Evolutionary conservation across 208 protist species (phyloP).

Genomic region (Trypanosomatidae sp.): DNA sequence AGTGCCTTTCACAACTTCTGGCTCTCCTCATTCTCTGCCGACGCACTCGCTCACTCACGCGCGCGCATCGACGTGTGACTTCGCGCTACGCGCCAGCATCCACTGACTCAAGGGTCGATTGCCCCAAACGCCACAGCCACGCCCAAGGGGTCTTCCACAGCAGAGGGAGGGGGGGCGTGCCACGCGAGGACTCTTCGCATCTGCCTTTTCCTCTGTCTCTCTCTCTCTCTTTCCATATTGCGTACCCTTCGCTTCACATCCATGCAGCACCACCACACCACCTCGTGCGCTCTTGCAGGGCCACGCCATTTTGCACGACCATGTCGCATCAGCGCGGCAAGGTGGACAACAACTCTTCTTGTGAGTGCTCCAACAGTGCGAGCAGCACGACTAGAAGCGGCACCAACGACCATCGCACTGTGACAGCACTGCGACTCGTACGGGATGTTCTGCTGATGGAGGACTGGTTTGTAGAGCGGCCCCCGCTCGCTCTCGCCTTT

Average conservation of each 20-base stretch:
- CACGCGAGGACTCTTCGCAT: neutral
- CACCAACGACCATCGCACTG: neutral
- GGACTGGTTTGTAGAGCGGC: conserved; percentile 23
- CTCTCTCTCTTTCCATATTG: neutral
- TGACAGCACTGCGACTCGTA: conserved; percentile 1
- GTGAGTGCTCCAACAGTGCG: neutral
- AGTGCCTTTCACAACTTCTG: neutral
- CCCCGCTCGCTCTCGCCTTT: conserved; percentile 26
- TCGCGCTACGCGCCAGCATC: neutral
- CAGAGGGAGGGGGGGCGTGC: neutral
- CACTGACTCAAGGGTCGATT: neutral
- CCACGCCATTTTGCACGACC: neutral
- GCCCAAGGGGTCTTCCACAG: neutral
- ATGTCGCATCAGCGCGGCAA: neutral
- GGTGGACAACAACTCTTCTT: neutral
- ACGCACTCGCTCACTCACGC: neutral
- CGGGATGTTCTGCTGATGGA: conserved; percentile 13
- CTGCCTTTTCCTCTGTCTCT: neutral
- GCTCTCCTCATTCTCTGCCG: neutral
- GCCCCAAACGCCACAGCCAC: neutral
- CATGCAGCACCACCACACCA: neutral
- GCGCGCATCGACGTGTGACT: neutral
- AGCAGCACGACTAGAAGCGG: too few species aligned
- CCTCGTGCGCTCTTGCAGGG: neutral
- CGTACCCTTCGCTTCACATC: neutral